Conservation (phyloP, 352 stramenopile genomes). For the Phytophthora fragariae region DNA sequence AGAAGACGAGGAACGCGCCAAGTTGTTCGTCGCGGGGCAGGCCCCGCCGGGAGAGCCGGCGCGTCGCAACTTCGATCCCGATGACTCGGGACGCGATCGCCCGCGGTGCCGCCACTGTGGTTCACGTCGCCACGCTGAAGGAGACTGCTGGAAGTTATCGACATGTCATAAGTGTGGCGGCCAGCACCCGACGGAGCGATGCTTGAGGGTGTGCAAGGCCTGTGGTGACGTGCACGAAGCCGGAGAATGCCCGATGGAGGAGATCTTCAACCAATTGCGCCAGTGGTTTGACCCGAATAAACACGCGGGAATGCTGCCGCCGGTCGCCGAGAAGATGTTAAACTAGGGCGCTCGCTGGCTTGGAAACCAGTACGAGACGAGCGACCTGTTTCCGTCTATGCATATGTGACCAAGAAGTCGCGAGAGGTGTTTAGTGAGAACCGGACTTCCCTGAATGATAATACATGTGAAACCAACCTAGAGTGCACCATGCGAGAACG, state of each 20-base stretch:
- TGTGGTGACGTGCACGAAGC: background rate
- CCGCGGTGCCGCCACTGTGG: slow-evolving; percentile 14
- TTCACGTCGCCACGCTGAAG: background rate
- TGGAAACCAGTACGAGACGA: background rate
- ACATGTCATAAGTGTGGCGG: background rate
- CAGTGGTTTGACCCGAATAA: background rate
- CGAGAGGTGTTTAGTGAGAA: too few species aligned
- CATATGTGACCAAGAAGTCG: too few species aligned
- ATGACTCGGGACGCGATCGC: slow-evolving; percentile 1
- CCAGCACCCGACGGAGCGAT: background rate
- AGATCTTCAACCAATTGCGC: background rate
- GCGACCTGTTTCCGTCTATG: background rate
- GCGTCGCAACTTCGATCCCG: background rate
- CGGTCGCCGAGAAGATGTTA: background rate
- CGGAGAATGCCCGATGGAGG: background rate
- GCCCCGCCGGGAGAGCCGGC: background rate
- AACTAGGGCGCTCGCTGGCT: background rate
- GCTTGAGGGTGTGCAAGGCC: background rate
- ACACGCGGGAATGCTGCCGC: background rate
- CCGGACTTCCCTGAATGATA: too few species aligned
- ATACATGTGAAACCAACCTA: too few species aligned
- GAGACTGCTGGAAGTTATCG: background rate
- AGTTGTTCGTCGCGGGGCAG: background rate
- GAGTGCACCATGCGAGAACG: too few species aligned
- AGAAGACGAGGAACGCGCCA: slow-evolving; percentile 12